Evolutionary conservation across 1,284 basidiomycete species (phyloP).

Genomic region (Cryptococcus sp.): DNA sequence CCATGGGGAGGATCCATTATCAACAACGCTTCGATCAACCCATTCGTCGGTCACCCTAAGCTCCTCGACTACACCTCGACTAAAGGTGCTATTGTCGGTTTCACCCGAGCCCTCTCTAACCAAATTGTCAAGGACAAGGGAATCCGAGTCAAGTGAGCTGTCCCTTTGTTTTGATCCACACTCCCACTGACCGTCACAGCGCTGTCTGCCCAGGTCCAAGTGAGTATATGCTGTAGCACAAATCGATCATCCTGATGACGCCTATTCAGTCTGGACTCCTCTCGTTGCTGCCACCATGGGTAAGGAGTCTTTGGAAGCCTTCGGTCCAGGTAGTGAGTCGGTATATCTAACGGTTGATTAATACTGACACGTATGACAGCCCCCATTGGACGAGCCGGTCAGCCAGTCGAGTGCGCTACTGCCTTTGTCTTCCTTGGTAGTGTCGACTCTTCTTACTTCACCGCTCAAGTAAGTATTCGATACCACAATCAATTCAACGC

Average conservation of each 20-base stretch:
- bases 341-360: not conserved
- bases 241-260: not conserved
- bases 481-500: not conserved
- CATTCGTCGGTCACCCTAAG: constrained; percentile 55
- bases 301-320: constrained; percentile 50
- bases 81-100: constrained; percentile 56
- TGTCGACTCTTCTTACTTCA: constrained; percentile 55
- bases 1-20: constrained; percentile 51
- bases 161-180: not conserved
- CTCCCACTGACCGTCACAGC: constrained; percentile 4
- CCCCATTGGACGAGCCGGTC: constrained; percentile 55
- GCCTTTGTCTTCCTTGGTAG: constrained; percentile 56
- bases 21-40: constrained; percentile 46
- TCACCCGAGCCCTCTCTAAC: constrained; percentile 53
- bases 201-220: constrained; percentile 52
- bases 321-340: constrained; percentile 45
- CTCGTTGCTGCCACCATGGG: constrained; percentile 53
- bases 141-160: constrained; percentile 52
- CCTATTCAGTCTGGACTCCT: constrained; percentile 54
- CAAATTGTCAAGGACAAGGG: constrained; percentile 55
- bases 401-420: constrained; percentile 57
- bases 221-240: constrained; percentile 4
- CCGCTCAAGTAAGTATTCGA: constrained; percentile 32
- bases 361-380: constrained; percentile 15
- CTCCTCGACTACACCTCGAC: constrained; percentile 58